A percentile compares a stretch with the other conserved stretches of the same genome.
These are phyloP conservation scores for Fraxinus xanthoxyloides DNA, from an alignment of 305 asterid genomes.

Conservation along the genomic window DNA sequence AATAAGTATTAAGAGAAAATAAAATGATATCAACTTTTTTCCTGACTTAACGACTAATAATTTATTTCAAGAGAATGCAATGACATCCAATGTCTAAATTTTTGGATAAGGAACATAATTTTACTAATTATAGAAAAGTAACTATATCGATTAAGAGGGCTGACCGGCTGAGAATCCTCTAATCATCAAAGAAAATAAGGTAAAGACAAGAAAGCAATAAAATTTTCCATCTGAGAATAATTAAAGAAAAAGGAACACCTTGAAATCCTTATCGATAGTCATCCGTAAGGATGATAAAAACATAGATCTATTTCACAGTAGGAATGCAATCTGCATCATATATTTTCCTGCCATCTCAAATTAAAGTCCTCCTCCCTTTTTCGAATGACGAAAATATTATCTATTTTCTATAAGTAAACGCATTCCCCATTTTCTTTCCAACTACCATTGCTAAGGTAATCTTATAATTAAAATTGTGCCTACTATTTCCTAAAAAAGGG, in stretches of 20 bases:
- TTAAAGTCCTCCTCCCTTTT: conserved; percentile 4
- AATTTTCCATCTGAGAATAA: neutral
- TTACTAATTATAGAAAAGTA: neutral
- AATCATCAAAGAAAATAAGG: neutral
- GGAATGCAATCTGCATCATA: neutral
- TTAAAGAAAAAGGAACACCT: neutral
- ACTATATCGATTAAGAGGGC: neutral
- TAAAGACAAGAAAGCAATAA: neutral
- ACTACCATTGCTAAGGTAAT: neutral
- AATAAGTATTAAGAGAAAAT: neutral
- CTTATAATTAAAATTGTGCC: neutral
- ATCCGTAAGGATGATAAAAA: neutral
- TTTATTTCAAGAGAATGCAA: neutral
- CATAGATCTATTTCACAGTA: neutral
- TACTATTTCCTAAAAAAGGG: neutral
- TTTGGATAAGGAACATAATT: neutral
- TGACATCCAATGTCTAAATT: neutral
- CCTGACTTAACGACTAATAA: neutral
- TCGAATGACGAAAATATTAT: neutral
- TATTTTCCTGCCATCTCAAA: conserved; percentile 10
- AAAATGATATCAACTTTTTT: neutral
- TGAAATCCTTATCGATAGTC: neutral
- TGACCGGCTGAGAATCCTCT: neutral
- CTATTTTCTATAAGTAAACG: neutral
- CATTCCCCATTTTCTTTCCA: neutral